phyloP scores from a whole-genome alignment of 1,139 yeast species.

The Hyphopichia pseudoburtonii region DNA sequence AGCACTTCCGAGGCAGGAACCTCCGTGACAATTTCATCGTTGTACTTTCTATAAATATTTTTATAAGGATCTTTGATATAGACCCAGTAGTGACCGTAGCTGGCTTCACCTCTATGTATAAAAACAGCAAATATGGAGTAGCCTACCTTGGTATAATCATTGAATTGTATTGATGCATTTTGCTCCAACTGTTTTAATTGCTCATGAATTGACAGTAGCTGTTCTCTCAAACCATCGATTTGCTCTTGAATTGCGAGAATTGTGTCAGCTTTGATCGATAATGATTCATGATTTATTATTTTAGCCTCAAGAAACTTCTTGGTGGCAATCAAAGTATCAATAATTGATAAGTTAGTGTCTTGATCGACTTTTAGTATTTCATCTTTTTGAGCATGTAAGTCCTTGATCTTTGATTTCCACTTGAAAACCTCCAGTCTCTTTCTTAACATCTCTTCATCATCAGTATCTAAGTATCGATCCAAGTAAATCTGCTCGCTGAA shows the following conservation, averaged over 20 bases:
- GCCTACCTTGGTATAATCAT: constrained; percentile 59
- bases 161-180: constrained; percentile 59
- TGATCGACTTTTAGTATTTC: constrained; percentile 44
- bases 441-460: constrained; percentile 51
- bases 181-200: constrained; percentile 43
- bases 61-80: constrained; percentile 76
- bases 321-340: constrained; percentile 51
- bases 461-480: constrained; percentile 83
- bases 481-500: constrained; percentile 75
- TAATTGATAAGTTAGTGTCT: constrained; percentile 49
- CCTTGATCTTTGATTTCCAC: constrained; percentile 60
- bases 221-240: constrained; percentile 22
- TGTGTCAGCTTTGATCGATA: constrained; percentile 33
- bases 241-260: constrained; percentile 34
- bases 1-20: constrained; percentile 74
- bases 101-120: constrained; percentile 93
- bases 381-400: constrained; percentile 43
- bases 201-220: constrained; percentile 28
- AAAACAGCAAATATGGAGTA: constrained; percentile 88
- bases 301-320: constrained; percentile 51
- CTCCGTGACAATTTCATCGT: constrained; percentile 86
- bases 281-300: constrained; percentile 21
- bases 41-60: constrained; percentile 79
- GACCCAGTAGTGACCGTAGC: constrained; percentile 96
- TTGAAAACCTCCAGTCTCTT: constrained; percentile 60